Evolutionary conservation across 1,284 basidiomycete species (phyloP).

Genomic region (Trichosporon ovoides): DNA sequence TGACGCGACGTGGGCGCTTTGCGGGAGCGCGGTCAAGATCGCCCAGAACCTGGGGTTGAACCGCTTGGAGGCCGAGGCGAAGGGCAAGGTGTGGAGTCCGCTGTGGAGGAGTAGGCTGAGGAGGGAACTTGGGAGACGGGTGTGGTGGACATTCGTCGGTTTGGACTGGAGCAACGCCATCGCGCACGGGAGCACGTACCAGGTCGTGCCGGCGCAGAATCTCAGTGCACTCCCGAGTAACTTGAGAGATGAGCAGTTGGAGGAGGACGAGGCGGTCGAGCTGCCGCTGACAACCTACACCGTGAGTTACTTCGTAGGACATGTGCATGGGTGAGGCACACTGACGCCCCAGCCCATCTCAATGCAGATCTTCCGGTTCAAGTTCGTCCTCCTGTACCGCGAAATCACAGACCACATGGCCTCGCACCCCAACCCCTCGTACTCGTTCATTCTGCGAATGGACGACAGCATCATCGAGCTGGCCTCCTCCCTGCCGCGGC

Average conservation of each 20-base stretch:
- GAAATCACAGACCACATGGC: constrained; percentile 23
- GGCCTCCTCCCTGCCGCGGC: constrained; percentile 11
- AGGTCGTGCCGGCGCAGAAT: constrained; percentile 25
- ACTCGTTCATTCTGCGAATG: constrained; percentile 19
- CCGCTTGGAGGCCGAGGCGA: constrained; percentile 21
- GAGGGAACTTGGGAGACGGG: constrained; percentile 21
- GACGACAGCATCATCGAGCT: constrained; percentile 20
- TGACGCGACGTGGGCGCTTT: constrained; percentile 20
- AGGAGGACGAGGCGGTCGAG: constrained; percentile 7
- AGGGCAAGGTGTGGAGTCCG: constrained; percentile 15
- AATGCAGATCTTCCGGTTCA: constrained; percentile 22
- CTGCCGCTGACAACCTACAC: constrained; percentile 16
- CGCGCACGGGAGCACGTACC: constrained; percentile 19
- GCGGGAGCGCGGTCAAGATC: constrained; percentile 24
- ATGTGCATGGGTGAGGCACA: background rate
- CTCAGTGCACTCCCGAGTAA: constrained; percentile 21
- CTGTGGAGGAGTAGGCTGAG: constrained; percentile 15
- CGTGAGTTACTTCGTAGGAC: background rate
- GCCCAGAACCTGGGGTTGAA: constrained; percentile 27
- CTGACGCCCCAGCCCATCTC: constrained; percentile 11
- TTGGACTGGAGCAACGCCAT: constrained; percentile 27
- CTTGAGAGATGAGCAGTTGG: constrained; percentile 20
- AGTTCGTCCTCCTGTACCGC: constrained; percentile 21
- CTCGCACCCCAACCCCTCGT: constrained; percentile 11
- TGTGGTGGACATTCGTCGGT: constrained; percentile 28